These are phyloP conservation scores for Xylaria sp. DNA, from an alignment of 2,329 filamentous ascomycete species.

Conservation along the genomic window DNA sequence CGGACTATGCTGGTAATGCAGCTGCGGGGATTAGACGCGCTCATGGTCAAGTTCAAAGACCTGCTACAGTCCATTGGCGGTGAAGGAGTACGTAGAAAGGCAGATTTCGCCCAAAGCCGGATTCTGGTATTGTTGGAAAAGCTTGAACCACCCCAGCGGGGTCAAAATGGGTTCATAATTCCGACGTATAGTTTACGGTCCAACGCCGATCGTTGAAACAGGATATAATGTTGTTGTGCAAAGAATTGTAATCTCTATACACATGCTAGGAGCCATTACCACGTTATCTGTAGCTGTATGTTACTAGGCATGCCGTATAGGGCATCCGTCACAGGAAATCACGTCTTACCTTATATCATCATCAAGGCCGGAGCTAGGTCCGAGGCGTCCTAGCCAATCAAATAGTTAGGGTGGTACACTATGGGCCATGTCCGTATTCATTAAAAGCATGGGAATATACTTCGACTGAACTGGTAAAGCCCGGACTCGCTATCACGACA, in stretches of 20 bases:
- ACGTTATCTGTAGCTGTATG: background rate
- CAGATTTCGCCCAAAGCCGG: conserved; percentile 16
- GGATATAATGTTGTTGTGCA: background rate
- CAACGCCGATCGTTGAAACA: background rate
- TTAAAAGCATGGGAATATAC: background rate
- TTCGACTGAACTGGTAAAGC: conserved; percentile 14
- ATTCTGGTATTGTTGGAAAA: conserved; percentile 20
- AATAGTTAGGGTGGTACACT: too few relatives aligned
- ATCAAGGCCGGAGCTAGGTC: background rate
- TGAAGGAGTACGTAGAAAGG: conserved; percentile 20
- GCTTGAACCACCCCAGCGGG: conserved; percentile 4
- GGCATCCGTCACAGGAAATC: background rate
- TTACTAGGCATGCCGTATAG: background rate
- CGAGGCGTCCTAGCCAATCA: background rate
- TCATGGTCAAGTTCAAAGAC: conserved; percentile 24
- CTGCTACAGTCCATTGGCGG: conserved; percentile 16
- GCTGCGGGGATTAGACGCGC: conserved; percentile 7
- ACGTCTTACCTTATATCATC: background rate
- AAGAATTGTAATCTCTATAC: background rate
- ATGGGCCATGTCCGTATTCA: too few relatives aligned
- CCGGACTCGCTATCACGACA: background rate
- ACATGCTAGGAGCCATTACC: conserved; percentile 4
- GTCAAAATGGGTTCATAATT: conserved; percentile 7
- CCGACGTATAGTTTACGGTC: background rate
- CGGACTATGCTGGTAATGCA: conserved; percentile 27